Evolutionary conservation across 2,329 filamentous ascomycete genomes (phyloP), one percentile per base, ranked within the genome.

Genomic region (Aspergillus sp.): DNA sequence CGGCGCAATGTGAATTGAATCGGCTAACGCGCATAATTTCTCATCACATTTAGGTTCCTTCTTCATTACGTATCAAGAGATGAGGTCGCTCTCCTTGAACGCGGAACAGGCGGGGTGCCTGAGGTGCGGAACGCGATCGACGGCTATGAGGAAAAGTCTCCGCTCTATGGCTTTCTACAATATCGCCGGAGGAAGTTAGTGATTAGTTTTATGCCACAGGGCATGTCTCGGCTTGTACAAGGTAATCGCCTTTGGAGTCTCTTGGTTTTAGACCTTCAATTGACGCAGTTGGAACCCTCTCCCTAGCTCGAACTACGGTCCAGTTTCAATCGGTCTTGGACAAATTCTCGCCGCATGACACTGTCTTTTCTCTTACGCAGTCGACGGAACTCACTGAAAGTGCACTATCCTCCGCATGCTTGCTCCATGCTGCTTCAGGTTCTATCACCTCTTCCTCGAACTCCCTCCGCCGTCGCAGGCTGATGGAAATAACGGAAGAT

Each of bases 401-500:
- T 47, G 86, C 88, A 52, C 78, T 98, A 42, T 91, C 90, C 7
- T 83, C 90, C 29, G 88, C 88, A 42, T 96, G 90, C 68, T 90
- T 90, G 35, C 74, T 96, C 42, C 90, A 96, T 68, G 86, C 90
- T 33, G 88, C 90, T 6, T 88, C 88, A 9, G 86, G 85, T 33
- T 95, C 91, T 13, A 88, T 84, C 53, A 89, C 86, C 27, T 95
- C 90, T 8, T 91, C 88, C 5, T 86, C 81, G 39, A 90, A 86
- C 61, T 94, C 89, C 5, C 73, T 90, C 52, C 81, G 86, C 46
- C 78, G 83, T 59, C 81, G 85, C 57, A 83, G 88, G 53, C 73
- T 97, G 56, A 85, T 91, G 71, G 91, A 95, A 69, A 96, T 97
- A 62, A 83, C 86, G n/a, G 93, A 97, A 68, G 88, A 93, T 69